Conservation (phyloP, 2,329 filamentous ascomycete genomes). For the Penicillium capsulatum region DNA sequence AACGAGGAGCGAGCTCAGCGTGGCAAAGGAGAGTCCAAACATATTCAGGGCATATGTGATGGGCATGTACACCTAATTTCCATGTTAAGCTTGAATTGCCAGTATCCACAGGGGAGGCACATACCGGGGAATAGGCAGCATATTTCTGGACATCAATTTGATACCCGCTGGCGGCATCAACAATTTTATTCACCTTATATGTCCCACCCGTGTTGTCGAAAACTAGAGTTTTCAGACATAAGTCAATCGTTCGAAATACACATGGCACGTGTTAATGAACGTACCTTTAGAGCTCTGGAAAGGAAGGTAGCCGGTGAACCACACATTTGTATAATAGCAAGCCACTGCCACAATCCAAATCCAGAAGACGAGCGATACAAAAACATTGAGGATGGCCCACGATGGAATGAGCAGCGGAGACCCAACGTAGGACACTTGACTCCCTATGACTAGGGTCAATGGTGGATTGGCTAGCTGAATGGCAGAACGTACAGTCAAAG, state of each 20-base stretch:
- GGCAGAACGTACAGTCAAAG: constrained; percentile 37
- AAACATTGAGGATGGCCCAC: constrained; percentile 65
- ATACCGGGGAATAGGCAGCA: constrained; percentile 58
- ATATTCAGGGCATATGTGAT: constrained; percentile 27
- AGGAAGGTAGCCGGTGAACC: constrained; percentile 18
- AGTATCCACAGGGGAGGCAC: too few species aligned
- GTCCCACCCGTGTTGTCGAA: constrained; percentile 63
- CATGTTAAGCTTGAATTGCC: too few species aligned
- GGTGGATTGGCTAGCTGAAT: neutral
- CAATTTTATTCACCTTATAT: constrained; percentile 61
- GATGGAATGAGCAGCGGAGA: constrained; percentile 61
- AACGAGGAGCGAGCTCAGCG: constrained; percentile 51
- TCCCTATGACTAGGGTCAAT: constrained; percentile 13
- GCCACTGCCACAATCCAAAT: constrained; percentile 55
- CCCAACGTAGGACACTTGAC: constrained; percentile 24
- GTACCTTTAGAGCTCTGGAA: constrained; percentile 26
- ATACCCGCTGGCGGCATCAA: constrained; percentile 52
- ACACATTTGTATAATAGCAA: constrained; percentile 46
- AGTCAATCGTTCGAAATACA: too few species aligned
- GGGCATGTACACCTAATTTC: constrained; percentile 25
- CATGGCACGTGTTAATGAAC: neutral
- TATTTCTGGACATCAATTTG: constrained; percentile 61
- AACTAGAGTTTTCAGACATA: too few species aligned
- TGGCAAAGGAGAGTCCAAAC: constrained; percentile 60
- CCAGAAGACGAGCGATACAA: constrained; percentile 61